Evolutionary conservation across 2,329 filamentous ascomycete genomes (phyloP), one percentile per base, ranked within the genome.

Genomic region (Curvularia spicifera): DNA sequence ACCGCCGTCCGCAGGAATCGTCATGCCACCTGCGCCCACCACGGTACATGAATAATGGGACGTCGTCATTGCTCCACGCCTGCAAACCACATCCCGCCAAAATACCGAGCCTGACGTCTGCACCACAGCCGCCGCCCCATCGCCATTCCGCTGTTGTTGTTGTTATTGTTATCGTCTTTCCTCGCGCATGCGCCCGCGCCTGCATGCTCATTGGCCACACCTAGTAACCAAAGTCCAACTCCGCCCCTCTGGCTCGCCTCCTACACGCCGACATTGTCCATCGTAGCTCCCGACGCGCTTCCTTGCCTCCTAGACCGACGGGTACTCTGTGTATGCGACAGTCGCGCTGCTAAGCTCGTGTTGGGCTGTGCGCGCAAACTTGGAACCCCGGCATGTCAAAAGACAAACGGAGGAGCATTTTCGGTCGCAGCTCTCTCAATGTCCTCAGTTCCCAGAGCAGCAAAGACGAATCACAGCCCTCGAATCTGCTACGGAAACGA

Each of bases 341-440:
- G 52, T 61, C 54, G 54, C 56, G 57, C 60, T 53, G 66, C 66
- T 70, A 68, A 72, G 64, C 67, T 71, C 63, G 63, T 68, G 60
- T 61, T 61, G 67, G 68, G 69, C 68, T 65, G 68, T 68, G 66
- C 68, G 61, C 60, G 70, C 67, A 61, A 60, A 51, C 53, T 44
- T 20, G 59, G 40, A 47, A 61, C 59, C 64, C 48, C 67, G 69
- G 56, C 64, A 77, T 77, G 74, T 72, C 73, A 58, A 73, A 67
- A 59, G 72, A 75, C 62, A 76, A 71, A 59, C 68, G 76, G 31
- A 65, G 74, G 49, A 77, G 74, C 69, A 71, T 78, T 68, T 78
- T 78, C 60, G 71, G 67, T 45, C 64, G 68, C 53, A 65, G 66
- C 63, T 69, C 72, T n/a, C 66, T 76, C 45, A 68, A 64, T 56